Evolutionary conservation across 495 filamentous ascomycete genomes (phyloP), one percentile per base, ranked within the genome.

Genomic region (Podospora fimiseda): DNA sequence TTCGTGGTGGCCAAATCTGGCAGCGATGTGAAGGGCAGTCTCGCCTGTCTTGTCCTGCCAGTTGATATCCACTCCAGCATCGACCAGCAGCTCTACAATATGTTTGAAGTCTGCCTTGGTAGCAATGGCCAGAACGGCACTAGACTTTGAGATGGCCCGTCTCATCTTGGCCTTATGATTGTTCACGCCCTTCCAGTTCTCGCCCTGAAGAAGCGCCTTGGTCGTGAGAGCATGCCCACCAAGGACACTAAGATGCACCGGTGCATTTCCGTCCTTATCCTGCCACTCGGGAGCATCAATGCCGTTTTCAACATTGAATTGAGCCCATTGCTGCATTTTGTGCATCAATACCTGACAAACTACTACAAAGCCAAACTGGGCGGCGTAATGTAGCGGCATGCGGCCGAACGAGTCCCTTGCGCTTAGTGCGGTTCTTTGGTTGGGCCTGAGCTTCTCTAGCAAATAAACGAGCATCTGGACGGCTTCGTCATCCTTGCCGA

Each of bases 11-110:
- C 88, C 90, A 63, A 90, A 91, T 30, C 90, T 83, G 20, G 94
- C 94, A 13, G 93, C 91, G 62, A 96, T 79, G 63, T 98, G 94
- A 39, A 98, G 67, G 3, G 91, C 90, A 24, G 90, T 90, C 70
- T 97, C 94, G n/a, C 92, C 92, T 40, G 88, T 85, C 51, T 87
- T 82, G 63, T 96, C 90, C 65, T 91, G 90, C 73, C 90, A 93
- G 65, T 98, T 94, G 67, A 95, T 84, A 60, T 95, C 89, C 2
- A 96, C 87, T 1, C 90, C 90, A 1, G 93, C 90, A 50, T 94
- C 84, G 3, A 97, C 89, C 20, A 98, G 74, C 53, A 95, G 76
- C 60, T 83, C 79, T 33, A 97, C 89, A 52, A 96, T 96, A 39
- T 75, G 74, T 20, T 81, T 75, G 63, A 87, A 93, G 62, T 96